Evolutionary conservation across 768 basidiomycete species (phyloP), one percentile per base, ranked within the genome.

Genomic region (Calocybe gangraenosa): DNA sequence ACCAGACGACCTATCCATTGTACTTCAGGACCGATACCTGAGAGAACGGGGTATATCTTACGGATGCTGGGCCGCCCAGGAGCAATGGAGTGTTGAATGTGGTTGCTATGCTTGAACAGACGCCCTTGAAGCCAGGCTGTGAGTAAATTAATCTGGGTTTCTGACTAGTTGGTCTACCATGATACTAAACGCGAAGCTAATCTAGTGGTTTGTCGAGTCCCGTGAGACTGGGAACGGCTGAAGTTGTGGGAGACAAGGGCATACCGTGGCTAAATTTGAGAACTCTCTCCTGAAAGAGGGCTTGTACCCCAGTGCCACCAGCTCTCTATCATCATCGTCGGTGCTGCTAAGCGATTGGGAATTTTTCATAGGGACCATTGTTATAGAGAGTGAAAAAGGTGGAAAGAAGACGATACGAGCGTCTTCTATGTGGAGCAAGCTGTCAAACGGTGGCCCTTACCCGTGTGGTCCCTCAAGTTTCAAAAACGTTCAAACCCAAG

Each of bases 281-380:
- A 92, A 92, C 70, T 92, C 90, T 47, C 90, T 75, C 62, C 80
- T 82, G 71, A 92, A 92, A 13, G 84, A 87, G 33, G 84, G 84
- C 56, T 82, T 78, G 56, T 87, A 87, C 15, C 84, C 84, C 55
- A 86, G 61, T 13, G 77, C 80, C 44, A 81, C 70, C 32, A 87
- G 72, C 57, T 79, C 75, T 58, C 68, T 73, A 65, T 85, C 82
- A 58, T 87, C 84, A 43, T 79, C 78, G 57, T 81, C 69, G 31
- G 56, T 47, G 32, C 57, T 58, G 17, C 56, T 56, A 22, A 60
- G 18, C 5, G 52, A 53, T 19, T 49, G 48, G n/a, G 42, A 49
- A 33, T 48, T 42, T 39, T 48, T 40, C 11, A 35, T 41, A 15
- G 46, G 42, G 25, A n/a, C 45, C 55, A 54, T 58, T 40, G 34